Conservation (phyloP, 1,284 basidiomycete genomes). For the Austroboletus olivaceoglutinosus region DNA sequence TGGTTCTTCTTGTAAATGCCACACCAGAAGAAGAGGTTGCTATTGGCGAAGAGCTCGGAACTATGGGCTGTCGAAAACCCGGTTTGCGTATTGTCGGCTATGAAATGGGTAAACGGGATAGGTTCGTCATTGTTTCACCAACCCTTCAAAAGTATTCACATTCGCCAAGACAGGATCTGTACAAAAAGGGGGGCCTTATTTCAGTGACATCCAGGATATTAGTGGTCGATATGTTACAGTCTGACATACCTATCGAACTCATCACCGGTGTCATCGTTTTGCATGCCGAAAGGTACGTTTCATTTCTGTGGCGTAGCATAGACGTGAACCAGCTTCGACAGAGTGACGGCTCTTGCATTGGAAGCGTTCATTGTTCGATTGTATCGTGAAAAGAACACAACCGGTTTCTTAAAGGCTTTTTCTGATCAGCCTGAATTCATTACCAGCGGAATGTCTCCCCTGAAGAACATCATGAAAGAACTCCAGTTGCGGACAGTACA, state of each 20-base stretch:
- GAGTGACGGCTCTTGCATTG: slow-evolving; percentile 79
- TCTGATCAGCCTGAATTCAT: slow-evolving; percentile 96
- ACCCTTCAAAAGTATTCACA: not conserved
- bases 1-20: slow-evolving; percentile 89
- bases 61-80: slow-evolving; percentile 87
- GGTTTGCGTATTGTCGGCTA: slow-evolving; percentile 84
- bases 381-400: slow-evolving; percentile 83
- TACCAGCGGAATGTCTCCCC: slow-evolving; percentile 85
- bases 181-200: slow-evolving; percentile 85
- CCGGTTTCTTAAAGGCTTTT: slow-evolving; percentile 95
- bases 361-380: slow-evolving; percentile 92
- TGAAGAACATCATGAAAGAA: slow-evolving; percentile 92
- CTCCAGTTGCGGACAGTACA: slow-evolving; percentile 85
- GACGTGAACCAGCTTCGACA: slow-evolving; percentile 30
- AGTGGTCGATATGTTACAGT: slow-evolving; percentile 92
- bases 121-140: slow-evolving; percentile 44
- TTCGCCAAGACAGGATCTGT: slow-evolving; percentile 69
- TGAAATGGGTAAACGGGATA: slow-evolving; percentile 78
- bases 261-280: slow-evolving; percentile 94
- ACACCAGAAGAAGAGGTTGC: slow-evolving; percentile 84
- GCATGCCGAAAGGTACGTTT: slow-evolving; percentile 81
- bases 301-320: not conserved
- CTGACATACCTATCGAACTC: slow-evolving; percentile 78
- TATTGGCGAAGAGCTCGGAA: slow-evolving; percentile 89
- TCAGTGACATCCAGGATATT: slow-evolving; percentile 94